These are phyloP conservation scores for Fomitopsis serialis DNA, from an alignment of 768 basidiomycete genomes.

Conservation along the genomic window DNA sequence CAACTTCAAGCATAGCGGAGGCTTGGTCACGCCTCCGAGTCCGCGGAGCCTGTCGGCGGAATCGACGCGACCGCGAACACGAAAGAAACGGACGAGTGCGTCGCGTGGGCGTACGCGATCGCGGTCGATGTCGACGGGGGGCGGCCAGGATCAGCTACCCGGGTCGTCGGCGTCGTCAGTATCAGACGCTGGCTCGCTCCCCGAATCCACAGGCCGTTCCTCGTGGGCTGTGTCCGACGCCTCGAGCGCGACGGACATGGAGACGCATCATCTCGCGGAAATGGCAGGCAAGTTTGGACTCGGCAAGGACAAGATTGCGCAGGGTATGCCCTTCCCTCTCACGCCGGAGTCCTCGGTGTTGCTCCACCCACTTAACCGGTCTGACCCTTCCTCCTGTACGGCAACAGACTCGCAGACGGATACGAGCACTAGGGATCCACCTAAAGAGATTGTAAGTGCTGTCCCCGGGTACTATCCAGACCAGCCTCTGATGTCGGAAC, in stretches of 20 bases:
- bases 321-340: conserved; percentile 19
- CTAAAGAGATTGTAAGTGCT: conserved; percentile 18
- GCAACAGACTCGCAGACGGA: conserved; percentile 16
- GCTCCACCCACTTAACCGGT: conserved; percentile 19
- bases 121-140: conserved; percentile 25
- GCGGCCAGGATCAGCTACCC: conserved; percentile 2
- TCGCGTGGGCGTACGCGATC: conserved; percentile 33
- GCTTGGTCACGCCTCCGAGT: conserved; percentile 72
- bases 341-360: conserved; percentile 25
- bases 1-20: conserved; percentile 31
- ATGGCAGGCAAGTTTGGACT: conserved; percentile 4
- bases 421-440: conserved; percentile 14
- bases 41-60: conserved; percentile 68
- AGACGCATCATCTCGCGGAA: conserved; percentile 1
- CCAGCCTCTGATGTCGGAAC: conserved; percentile 1
- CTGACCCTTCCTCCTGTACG: conserved; percentile 9
- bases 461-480: neutral
- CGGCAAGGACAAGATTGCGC: conserved; percentile 7
- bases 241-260: conserved; percentile 19
- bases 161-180: conserved; percentile 3
- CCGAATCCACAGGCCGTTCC: conserved; percentile 13
- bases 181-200: conserved; percentile 5
- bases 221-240: conserved; percentile 21
- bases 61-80: conserved; percentile 30
- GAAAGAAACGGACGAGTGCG: conserved; percentile 25